A percentile compares a stretch with the other conserved stretches of the same genome.
These are phyloP conservation scores for Hypomyces perniciosus DNA, from an alignment of 2,329 filamentous ascomycete genomes.

Conservation along the genomic window DNA sequence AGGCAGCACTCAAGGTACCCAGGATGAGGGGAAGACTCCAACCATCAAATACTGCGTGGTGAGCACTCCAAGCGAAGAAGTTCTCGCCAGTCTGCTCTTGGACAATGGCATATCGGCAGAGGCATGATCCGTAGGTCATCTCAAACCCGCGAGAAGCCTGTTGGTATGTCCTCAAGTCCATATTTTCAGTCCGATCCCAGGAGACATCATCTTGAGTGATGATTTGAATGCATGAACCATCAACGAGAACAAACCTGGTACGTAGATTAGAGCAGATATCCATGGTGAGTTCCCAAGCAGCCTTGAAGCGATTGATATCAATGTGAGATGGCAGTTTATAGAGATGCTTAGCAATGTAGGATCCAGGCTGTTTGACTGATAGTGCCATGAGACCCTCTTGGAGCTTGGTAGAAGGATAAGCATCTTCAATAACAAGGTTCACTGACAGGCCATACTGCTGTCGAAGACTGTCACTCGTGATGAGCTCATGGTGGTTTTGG, in stretches of 20 bases:
- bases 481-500: background rate
- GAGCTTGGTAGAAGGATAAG: slow-evolving; percentile 1
- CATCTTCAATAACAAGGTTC: background rate
- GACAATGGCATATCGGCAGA: slow-evolving; percentile 6
- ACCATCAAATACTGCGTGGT: slow-evolving; percentile 8
- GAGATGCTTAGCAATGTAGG: slow-evolving; percentile 1
- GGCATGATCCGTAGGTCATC: slow-evolving; percentile 1
- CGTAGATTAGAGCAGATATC: slow-evolving; percentile 6
- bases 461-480: background rate
- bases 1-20: background rate
- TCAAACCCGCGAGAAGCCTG: background rate
- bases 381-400: slow-evolving; percentile 6
- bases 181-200: background rate
- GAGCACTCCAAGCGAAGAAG: slow-evolving; percentile 4
- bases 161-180: background rate
- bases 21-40: slow-evolving; percentile 1
- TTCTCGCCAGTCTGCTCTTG: background rate
- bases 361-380: slow-evolving; percentile 6
- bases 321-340: slow-evolving; percentile 8
- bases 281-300: slow-evolving; percentile 20
- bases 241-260: slow-evolving; percentile 3
- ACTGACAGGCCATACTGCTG: background rate
- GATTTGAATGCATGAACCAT: background rate
- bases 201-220: background rate
- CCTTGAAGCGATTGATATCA: slow-evolving; percentile 1